These are phyloP conservation scores for Vitis hybrid DNA, from an alignment of 177 flowering plant species.

Conservation along the genomic window DNA sequence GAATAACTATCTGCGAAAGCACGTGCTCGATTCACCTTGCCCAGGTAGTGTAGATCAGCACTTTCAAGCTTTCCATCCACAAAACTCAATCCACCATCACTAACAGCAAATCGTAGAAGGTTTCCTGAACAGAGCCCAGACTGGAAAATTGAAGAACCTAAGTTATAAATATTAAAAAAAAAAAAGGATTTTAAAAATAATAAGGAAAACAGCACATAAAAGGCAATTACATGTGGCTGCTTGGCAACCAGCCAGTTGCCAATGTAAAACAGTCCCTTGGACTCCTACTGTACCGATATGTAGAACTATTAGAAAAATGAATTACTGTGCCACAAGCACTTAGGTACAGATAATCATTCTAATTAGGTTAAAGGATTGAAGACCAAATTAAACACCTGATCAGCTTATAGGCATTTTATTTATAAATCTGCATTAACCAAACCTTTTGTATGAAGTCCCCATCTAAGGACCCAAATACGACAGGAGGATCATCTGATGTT, in stretches of 20 bases:
- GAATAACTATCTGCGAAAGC: slow-evolving; percentile 94
- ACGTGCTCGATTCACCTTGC: slow-evolving; percentile 74
- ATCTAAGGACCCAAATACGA: slow-evolving; percentile 72
- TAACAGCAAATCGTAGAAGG: slow-evolving; percentile 71
- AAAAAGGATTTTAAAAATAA: background rate
- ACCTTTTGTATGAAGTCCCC: slow-evolving; percentile 67
- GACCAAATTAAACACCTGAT: background rate
- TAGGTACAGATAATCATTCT: too few species aligned
- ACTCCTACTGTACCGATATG: too few species aligned
- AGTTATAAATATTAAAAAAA: background rate
- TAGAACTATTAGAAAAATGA: too few species aligned
- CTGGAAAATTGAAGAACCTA: slow-evolving; percentile 30
- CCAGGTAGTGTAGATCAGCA: slow-evolving; percentile 76
- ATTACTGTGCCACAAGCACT: too few species aligned
- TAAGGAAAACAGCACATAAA: background rate
- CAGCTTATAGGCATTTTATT: background rate
- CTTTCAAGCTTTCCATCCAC: slow-evolving; percentile 77
- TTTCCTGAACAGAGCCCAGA: slow-evolving; percentile 52
- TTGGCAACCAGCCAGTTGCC: too few species aligned
- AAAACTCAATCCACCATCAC: slow-evolving; percentile 70
- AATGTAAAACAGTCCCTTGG: too few species aligned
- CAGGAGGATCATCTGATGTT: slow-evolving; percentile 93
- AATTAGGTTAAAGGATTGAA: too few species aligned
- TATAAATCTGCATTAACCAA: slow-evolving; percentile 1
- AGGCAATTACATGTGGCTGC: too few species aligned